A percentile compares a stretch with the other conserved stretches of the same genome.
These are phyloP conservation scores for Populus euphratica DNA, from an alignment of 345 rosid genomes.

Conservation along the genomic window DNA sequence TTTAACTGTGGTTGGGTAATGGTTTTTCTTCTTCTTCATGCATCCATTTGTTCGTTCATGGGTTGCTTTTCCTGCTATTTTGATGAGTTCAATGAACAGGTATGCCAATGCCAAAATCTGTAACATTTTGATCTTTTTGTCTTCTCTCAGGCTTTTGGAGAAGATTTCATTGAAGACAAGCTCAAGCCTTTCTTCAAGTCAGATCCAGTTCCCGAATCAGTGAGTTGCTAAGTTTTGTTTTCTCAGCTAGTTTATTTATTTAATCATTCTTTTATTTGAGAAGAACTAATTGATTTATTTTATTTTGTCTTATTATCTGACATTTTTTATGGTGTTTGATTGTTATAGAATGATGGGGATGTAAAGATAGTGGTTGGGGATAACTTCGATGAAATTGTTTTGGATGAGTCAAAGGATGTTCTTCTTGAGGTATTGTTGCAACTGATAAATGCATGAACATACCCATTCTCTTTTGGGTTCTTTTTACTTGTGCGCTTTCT, in stretches of 20 bases:
- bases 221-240: slow-evolving; percentile 29
- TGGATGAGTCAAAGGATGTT: slow-evolving; percentile 94
- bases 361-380: slow-evolving; percentile 92
- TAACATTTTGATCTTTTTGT: not conserved
- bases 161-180: slow-evolving; percentile 64
- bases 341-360: slow-evolving; percentile 79
- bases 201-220: slow-evolving; percentile 89
- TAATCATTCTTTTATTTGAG: no score
- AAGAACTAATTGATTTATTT: not conserved
- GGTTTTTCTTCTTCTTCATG: not conserved
- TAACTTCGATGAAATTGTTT: slow-evolving; percentile 84
- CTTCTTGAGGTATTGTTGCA: slow-evolving; percentile 75
- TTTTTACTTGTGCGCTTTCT: slow-evolving; percentile 4
- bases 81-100: not conserved
- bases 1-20: not conserved
- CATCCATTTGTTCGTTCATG: not conserved
- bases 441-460: not conserved
- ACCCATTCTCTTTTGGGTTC: not conserved
- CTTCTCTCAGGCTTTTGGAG: slow-evolving; percentile 56
- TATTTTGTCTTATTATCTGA: slow-evolving; percentile 12
- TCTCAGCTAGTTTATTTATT: not conserved
- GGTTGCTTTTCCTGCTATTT: no score
- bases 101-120: not conserved
- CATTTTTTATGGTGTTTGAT: slow-evolving; percentile 6
- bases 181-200: slow-evolving; percentile 92